Percentiles rank a stretch among this genome's conserved stretches.
These are phyloP conservation scores for Zychaea mexicana DNA, from an alignment of 371 early-diverging fungal species.

Conservation along the genomic window DNA sequence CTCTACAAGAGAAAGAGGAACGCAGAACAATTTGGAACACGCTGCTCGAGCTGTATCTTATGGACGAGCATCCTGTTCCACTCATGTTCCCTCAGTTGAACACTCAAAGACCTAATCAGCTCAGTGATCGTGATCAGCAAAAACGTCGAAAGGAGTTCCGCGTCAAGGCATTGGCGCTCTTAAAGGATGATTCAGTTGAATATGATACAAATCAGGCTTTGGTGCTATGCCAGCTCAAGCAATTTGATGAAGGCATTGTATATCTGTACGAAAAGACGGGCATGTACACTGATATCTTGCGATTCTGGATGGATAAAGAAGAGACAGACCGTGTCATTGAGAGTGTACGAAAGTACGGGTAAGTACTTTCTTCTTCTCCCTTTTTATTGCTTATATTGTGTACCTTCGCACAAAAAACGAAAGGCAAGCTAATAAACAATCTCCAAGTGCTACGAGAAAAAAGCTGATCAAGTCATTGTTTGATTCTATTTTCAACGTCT, in stretches of 20 bases:
- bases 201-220: slow-evolving; percentile 92
- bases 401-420: too few relatives aligned
- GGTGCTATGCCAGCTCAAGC: slow-evolving; percentile 82
- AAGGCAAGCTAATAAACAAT: too few relatives aligned
- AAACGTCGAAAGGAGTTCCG: slow-evolving; percentile 33
- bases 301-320: slow-evolving; percentile 80
- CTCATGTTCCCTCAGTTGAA: neutral
- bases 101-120: neutral
- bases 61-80: slow-evolving; percentile 41
- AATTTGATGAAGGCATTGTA: slow-evolving; percentile 84
- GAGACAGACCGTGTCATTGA: slow-evolving; percentile 75
- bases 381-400: too few relatives aligned
- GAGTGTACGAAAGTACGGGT: slow-evolving; percentile 84
- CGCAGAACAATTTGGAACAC: slow-evolving; percentile 85
- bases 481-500: neutral
- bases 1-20: slow-evolving; percentile 55
- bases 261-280: slow-evolving; percentile 83
- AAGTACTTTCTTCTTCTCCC: too few relatives aligned
- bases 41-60: slow-evolving; percentile 87
- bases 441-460: too few relatives aligned
- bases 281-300: slow-evolving; percentile 81
- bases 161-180: slow-evolving; percentile 40
- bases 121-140: slow-evolving; percentile 21
- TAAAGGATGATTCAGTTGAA: slow-evolving; percentile 52
- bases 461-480: neutral